Base-by-base conservation (phyloP, 805 yeast genomes). In the Phaffomyces opuntiae region DNA sequence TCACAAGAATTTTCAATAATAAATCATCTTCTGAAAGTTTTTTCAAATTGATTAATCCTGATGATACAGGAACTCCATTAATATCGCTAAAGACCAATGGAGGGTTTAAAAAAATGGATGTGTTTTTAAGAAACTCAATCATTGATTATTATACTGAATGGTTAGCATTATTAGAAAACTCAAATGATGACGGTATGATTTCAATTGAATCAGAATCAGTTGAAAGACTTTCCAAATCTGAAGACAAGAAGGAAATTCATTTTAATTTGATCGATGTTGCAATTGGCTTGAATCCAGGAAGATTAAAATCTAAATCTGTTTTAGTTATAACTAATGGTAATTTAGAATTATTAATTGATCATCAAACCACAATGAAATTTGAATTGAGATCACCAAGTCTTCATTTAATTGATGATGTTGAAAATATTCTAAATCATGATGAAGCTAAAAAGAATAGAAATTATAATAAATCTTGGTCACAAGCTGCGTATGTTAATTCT, bases 71-170 rank as follows among this genome's bases (percentile, higher is more conserved):
- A 11, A 53, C 60, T 8, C 80, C 80, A 1, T 58, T 70, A 45
- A 49, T 77, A 1, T 69, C 70, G 3, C 45, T 73, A 14, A 70
- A 69, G 40, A 50, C 66, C 5, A 63, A 61, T 26, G 54, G 63
- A 9, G 31, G 31, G 13, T 64, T 64, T 7, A 64, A 66, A 11
- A 59, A 58, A 3, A 43, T 72, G 7, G 75, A 72, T 26, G 52
- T 80, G 2, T 66, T 69, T 38, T 49, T 83, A 21, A 66, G 75
- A 33, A 77, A 80, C 47, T 44, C 77, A 12, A 52, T 65, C 6
- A 8, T 83, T 3, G 78, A 80, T 36, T 85, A 84, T 53, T 74
- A 79, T 53, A 78, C 89, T 0, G 62, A 66, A 24, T 78, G 90
- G 84, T 47, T 84, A 16, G 49, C 65, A 6, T 47, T 74, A 19